phyloP scores from a whole-genome alignment of 768 basidiomycete genomes.

The Gautieria morchelliformis region DNA sequence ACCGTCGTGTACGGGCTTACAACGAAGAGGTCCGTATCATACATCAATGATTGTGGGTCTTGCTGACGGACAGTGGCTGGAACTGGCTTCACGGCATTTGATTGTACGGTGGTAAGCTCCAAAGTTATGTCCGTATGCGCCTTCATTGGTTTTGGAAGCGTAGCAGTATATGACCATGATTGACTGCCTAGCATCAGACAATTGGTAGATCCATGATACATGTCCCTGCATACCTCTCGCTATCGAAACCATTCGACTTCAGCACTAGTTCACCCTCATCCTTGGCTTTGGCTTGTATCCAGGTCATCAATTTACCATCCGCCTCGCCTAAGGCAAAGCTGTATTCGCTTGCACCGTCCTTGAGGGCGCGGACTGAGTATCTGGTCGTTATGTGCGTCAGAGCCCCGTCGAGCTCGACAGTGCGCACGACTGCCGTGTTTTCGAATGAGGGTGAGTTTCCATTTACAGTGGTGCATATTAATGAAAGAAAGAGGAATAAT shows the following conservation, averaged over 20 bases:
- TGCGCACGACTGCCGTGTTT: constrained; percentile 83
- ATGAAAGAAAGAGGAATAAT: neutral
- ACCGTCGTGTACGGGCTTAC: constrained; percentile 75
- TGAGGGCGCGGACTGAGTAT: constrained; percentile 70
- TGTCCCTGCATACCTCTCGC: constrained; percentile 38
- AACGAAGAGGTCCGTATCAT: constrained; percentile 67
- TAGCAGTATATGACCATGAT: constrained; percentile 49
- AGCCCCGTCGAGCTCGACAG: constrained; percentile 83
- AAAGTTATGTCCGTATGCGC: constrained; percentile 59
- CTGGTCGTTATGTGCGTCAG: constrained; percentile 84
- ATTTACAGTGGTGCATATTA: neutral
- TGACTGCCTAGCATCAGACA: constrained; percentile 18
- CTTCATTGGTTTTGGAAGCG: constrained; percentile 50
- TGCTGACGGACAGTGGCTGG: constrained; percentile 64
- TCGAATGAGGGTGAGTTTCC: constrained; percentile 44
- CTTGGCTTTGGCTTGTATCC: constrained; percentile 74
- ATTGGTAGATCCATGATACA: neutral
- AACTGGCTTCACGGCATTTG: constrained; percentile 69
- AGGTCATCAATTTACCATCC: constrained; percentile 62
- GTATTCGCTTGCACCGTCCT: constrained; percentile 51
- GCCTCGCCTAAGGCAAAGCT: constrained; percentile 54
- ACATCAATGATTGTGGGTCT: constrained; percentile 74
- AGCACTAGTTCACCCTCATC: constrained; percentile 46
- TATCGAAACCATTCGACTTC: constrained; percentile 37
- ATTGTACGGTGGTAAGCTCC: constrained; percentile 69